phyloP scores from a whole-genome alignment of 2,329 filamentous ascomycete genomes.

The Boeremia exigua region DNA sequence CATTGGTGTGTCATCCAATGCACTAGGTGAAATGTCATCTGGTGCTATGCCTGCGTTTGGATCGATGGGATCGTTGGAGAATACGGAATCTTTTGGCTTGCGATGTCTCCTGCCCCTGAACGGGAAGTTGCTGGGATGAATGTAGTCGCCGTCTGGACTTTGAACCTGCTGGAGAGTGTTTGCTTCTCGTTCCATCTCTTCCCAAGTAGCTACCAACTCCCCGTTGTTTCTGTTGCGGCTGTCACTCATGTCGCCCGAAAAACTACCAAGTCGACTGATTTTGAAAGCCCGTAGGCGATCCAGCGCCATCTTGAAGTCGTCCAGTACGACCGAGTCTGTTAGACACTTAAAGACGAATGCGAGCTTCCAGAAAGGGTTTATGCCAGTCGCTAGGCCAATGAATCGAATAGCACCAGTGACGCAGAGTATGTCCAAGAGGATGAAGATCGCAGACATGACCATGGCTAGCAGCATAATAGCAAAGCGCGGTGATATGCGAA shows the following conservation, averaged over 20 bases:
- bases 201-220: constrained; percentile 42
- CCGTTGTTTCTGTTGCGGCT: constrained; percentile 39
- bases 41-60: constrained; percentile 26
- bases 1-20: constrained; percentile 28
- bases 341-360: constrained; percentile 71
- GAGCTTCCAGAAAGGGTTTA: constrained; percentile 71
- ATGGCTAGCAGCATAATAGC: constrained; percentile 67
- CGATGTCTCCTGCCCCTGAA: constrained; percentile 29
- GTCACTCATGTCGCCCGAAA: constrained; percentile 44
- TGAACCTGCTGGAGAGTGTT: constrained; percentile 29
- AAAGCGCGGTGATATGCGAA: constrained; percentile 68
- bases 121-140: constrained; percentile 38
- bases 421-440: constrained; percentile 66
- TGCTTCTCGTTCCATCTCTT: constrained; percentile 41
- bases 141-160: constrained; percentile 42
- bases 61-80: constrained; percentile 26
- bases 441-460: constrained; percentile 65
- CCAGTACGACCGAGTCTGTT: constrained; percentile 69
- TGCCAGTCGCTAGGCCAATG: constrained; percentile 54
- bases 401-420: constrained; percentile 59
- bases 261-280: constrained; percentile 49
- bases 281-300: constrained; percentile 56
- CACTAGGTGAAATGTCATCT: constrained; percentile 41
- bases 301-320: constrained; percentile 70
- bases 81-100: constrained; percentile 35